Evolutionary conservation across 225 moss, liverwort and hornwort species (phyloP).

Genomic region (Physcomitrellopsis africana): DNA sequence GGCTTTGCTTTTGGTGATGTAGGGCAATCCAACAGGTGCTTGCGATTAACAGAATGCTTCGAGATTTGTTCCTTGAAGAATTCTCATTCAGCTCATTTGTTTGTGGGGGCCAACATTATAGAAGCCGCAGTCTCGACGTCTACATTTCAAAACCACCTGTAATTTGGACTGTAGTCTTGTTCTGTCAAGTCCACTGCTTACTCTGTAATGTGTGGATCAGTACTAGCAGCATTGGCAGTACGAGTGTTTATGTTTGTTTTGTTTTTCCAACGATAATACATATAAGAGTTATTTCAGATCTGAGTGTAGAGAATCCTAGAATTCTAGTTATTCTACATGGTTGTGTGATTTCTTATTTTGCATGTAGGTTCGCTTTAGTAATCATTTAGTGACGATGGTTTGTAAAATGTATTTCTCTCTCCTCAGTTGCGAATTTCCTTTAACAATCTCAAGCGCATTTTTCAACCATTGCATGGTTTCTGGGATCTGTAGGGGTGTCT

Average conservation of each 20-base stretch:
- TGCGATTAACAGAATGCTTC: too few relatives aligned
- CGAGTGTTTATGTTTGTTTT: too few relatives aligned
- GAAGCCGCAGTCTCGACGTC: neutral
- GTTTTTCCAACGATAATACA: neutral
- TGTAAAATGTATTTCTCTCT: neutral
- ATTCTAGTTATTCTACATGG: neutral
- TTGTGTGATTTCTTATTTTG: neutral
- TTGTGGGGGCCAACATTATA: neutral
- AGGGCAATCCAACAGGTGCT: neutral
- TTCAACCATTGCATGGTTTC: neutral
- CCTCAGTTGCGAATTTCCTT: neutral
- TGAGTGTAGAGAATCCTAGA: slow-evolving; percentile 2
- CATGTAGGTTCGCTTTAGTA: slow-evolving; percentile 1
- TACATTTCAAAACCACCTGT: neutral
- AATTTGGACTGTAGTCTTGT: slow-evolving; percentile 3
- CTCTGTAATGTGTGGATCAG: neutral
- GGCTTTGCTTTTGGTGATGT: neutral
- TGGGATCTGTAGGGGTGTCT: slow-evolving; percentile 5
- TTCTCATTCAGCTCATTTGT: neutral
- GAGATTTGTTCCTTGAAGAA: too few relatives aligned
- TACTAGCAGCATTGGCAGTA: slow-evolving; percentile 9
- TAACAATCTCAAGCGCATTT: neutral
- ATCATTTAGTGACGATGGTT: neutral
- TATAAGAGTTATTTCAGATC: neutral
- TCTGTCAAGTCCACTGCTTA: neutral